Base-by-base conservation (phyloP, 2,329 filamentous ascomycete species). In the Gliomastix tumulicola region DNA sequence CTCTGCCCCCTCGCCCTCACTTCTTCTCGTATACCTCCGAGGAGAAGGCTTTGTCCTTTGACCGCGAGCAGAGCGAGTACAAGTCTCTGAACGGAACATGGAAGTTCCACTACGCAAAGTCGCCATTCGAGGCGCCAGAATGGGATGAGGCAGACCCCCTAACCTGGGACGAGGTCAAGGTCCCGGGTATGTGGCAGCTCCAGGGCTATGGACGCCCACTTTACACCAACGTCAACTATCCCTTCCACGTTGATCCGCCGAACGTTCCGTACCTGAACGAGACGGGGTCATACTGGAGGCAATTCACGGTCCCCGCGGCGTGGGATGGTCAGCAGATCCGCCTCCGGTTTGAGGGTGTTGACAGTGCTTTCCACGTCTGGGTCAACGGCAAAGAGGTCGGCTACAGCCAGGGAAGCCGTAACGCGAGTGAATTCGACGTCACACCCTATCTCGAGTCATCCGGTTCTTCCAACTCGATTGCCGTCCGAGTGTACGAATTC, bases 321-420 rank as follows among this genome's bases (percentile, higher is more conserved):
- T 70, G 65, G 34, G 57, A 61, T n/a, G 60, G 58, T 5, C 56
- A 68, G 19, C 78, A 84, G 44, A 63, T 83, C 12, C 65, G 82
- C n/a, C 58, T 88, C 5, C 66, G 82, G 5, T 88, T 88, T 40
- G 83, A 88, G 45, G 84, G 84, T 0, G 82, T 88, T 0, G 83
- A 88, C 49, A 75, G 79, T 31, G 76, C 82, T 0, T 88, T 83
- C 44, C 77, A 82, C 44, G 64, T 86, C 3, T 87, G 76, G 71
- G 51, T 88, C 4, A 88, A 88, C 48, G 79, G 80, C 0, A 57
- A 63, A 10, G 63, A 79, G 32, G 69, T 86, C 7, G 84, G 84
- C 2, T 88, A 88, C 49, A 78, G 76, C 2, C 82, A 88, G 50
- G 84, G 83, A 2, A 77, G 78, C 5, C 68, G 84, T 16, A 87